A percentile compares a stretch with the other conserved stretches of the same genome.
Conservation (phyloP, 2,329 filamentous ascomycete genomes). For the Microcyclospora pomicola region DNA sequence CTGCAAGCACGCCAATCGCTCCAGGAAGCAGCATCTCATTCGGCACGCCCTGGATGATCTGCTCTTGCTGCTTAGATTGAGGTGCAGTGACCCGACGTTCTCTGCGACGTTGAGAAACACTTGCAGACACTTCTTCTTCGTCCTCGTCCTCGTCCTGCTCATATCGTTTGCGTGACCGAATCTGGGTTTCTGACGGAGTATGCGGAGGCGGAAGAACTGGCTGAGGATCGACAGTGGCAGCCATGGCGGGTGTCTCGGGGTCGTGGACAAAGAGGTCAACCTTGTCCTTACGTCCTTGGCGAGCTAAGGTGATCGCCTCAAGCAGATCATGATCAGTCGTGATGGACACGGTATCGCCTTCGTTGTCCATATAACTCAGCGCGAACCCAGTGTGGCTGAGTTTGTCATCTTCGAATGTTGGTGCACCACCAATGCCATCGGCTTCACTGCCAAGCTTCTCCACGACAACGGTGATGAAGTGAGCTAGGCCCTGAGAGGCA, state of each 20-base stretch:
- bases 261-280: conserved; percentile 96
- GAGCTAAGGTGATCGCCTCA: conserved; percentile 76
- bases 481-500: conserved; percentile 64
- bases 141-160: conserved; percentile 44
- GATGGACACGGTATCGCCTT: conserved; percentile 92
- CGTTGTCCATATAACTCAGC: conserved; percentile 89
- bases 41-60: conserved; percentile 78
- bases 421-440: conserved; percentile 68
- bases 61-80: conserved; percentile 47
- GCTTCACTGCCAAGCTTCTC: conserved; percentile 76
- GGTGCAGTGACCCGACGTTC: conserved; percentile 15
- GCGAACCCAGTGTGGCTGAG: conserved; percentile 70
- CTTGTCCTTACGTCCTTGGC: conserved; percentile 68
- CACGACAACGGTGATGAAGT: conserved; percentile 63
- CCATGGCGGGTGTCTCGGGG: conserved; percentile 73
- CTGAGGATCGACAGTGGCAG: conserved; percentile 46
- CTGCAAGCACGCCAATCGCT: conserved; percentile 86
- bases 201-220: conserved; percentile 32
- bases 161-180: conserved; percentile 35
- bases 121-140: conserved; percentile 29
- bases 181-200: conserved; percentile 38
- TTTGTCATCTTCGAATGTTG: conserved; percentile 64
- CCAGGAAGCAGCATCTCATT: conserved; percentile 89
- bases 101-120: conserved; percentile 23
- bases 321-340: conserved; percentile 88